Conservation (phyloP, 1,284 basidiomycete species). For the Microbotryomycetes sp. region DNA sequence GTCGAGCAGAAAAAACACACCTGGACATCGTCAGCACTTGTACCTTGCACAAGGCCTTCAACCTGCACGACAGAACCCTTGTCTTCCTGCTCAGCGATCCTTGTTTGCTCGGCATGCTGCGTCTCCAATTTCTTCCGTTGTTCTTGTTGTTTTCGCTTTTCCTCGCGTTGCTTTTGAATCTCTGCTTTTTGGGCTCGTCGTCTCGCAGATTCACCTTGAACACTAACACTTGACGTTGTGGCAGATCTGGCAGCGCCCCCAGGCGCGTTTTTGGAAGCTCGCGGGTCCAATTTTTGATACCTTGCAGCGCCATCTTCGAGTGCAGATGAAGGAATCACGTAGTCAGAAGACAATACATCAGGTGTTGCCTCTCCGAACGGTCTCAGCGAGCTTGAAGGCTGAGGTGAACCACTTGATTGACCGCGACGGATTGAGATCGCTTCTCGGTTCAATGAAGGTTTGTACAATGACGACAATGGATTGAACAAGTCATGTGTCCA, state of each 20-base stretch:
- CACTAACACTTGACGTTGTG: background rate
- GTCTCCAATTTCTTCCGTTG: background rate
- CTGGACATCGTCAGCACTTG: slow-evolving; percentile 34
- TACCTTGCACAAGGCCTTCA: slow-evolving; percentile 28
- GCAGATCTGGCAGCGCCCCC: background rate
- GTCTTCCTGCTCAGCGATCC: slow-evolving; percentile 17
- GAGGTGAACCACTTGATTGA: background rate
- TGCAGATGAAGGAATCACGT: background rate
- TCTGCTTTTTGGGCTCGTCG: background rate
- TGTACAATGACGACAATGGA: slow-evolving; percentile 12
- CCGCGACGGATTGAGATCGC: background rate
- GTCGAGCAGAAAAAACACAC: slow-evolving; percentile 2
- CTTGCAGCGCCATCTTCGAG: background rate
- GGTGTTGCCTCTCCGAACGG: slow-evolving; percentile 24
- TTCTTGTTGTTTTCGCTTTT: background rate
- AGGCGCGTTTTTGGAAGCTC: background rate
- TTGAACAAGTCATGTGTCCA: slow-evolving; percentile 30
- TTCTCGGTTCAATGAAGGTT: slow-evolving; percentile 8
- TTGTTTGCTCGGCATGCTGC: background rate
- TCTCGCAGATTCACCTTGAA: background rate
- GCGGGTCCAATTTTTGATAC: background rate
- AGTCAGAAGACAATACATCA: background rate
- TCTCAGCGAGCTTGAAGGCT: slow-evolving; percentile 5
- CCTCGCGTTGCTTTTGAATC: background rate
- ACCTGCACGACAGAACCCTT: slow-evolving; percentile 30